Evolutionary conservation across 106 monocot genomes (phyloP).

Genomic region (Agapanthus africanus): DNA sequence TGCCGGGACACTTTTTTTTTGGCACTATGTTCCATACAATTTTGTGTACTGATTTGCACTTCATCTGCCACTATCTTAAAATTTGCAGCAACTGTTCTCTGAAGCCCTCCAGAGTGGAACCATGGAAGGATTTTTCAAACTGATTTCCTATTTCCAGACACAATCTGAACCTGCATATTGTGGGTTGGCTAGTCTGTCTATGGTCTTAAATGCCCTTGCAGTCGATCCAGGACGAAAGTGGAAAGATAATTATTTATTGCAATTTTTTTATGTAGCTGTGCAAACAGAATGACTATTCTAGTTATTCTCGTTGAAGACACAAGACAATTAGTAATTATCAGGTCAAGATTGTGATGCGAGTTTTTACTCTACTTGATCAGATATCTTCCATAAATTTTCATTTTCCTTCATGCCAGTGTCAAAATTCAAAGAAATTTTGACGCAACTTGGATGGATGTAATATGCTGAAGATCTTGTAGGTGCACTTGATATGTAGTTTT

Average conservation of each 20-base stretch:
- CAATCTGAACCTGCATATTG: slow-evolving; percentile 96
- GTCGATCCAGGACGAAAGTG: slow-evolving; percentile 94
- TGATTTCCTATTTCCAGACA: slow-evolving; percentile 90
- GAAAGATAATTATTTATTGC: slow-evolving; percentile 55
- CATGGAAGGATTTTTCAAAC: slow-evolving; percentile 89
- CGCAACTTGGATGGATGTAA: no score
- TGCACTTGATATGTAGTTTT: no score
- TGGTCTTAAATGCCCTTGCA: slow-evolving; percentile 86
- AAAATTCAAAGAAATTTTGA: no score
- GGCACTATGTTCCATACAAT: not conserved
- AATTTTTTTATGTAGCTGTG: not conserved
- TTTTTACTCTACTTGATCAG: not conserved
- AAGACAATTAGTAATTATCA: not conserved
- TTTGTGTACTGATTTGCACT: not conserved
- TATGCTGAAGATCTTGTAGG: no score
- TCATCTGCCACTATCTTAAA: not conserved
- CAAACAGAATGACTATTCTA: not conserved
- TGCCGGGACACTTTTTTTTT: no score
- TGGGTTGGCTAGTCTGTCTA: slow-evolving; percentile 80
- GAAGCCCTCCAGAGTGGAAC: slow-evolving; percentile 86
- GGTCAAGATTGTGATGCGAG: not conserved
- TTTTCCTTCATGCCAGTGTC: not conserved
- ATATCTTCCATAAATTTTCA: not conserved
- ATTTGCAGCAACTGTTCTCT: slow-evolving; percentile 65
- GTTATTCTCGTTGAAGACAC: not conserved